Conservation (phyloP, 1,139 yeast genomes). For the Neolecta irregularis region DNA sequence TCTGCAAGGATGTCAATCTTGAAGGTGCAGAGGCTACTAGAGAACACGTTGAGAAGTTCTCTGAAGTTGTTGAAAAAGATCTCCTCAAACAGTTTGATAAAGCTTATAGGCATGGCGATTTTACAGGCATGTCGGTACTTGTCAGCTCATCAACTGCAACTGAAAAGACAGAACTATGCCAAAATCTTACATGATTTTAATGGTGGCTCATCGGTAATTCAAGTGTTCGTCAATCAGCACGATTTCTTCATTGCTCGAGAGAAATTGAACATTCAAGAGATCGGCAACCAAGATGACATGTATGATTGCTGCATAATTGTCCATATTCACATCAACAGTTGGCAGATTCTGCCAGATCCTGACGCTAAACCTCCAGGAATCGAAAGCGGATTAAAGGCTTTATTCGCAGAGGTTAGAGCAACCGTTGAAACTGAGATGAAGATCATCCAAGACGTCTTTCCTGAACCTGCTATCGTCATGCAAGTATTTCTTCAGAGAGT, state of each 20-base stretch:
- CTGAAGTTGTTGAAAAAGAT: conserved; percentile 60
- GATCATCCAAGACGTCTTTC: conserved; percentile 58
- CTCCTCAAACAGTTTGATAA: conserved; percentile 28
- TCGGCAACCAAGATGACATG: conserved; percentile 25
- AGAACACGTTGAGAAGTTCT: conserved; percentile 46
- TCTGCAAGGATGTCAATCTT: conserved; percentile 39
- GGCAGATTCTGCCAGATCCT: conserved; percentile 37
- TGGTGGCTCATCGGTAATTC: conserved; percentile 72
- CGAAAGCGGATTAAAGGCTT: conserved; percentile 27
- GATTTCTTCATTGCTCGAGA: conserved; percentile 48
- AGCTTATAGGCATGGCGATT: conserved; percentile 38
- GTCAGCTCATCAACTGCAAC: neutral
- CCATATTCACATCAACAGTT: conserved; percentile 17
- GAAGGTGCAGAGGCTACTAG: conserved; percentile 13
- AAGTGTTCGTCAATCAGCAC: conserved; percentile 68
- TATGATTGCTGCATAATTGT: neutral
- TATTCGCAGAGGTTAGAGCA: conserved; percentile 30
- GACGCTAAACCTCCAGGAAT: conserved; percentile 27
- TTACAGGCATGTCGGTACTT: conserved; percentile 51
- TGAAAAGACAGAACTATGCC: conserved; percentile 32
- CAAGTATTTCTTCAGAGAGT: conserved; percentile 58
- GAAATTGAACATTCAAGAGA: conserved; percentile 26
- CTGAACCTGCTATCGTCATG: conserved; percentile 49
- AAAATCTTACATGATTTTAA: conserved; percentile 66
- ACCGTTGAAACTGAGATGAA: conserved; percentile 56